Base-by-base conservation (phyloP, 306 rosid species). In the Sindora glabra region DNA sequence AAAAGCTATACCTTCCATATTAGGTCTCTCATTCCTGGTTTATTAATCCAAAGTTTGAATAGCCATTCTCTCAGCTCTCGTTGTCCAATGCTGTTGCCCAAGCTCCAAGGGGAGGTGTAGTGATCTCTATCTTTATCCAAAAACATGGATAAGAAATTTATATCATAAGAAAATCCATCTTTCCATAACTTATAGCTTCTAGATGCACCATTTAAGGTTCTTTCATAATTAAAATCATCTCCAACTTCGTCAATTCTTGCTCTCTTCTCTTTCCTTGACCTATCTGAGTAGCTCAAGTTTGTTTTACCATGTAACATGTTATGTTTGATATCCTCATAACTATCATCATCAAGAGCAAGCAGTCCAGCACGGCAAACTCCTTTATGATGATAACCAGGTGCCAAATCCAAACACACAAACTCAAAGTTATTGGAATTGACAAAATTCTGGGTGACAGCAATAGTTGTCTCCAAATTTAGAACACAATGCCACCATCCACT, bases 401-500 rank as follows among this genome's bases (percentile, higher is more conserved):
- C 95, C 99, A 92, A 80, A 67, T 92, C 99, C 84, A 92, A 86
- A 66, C 99, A 92, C 38, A 84, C 94, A 82, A 80, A 92, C 73
- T 92, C 95, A 0, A 92, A 92, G 78, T 92, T 92, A 74, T 74
- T 80, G 56, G 85, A 63, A 80, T 89, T 92, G 56, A 71, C 99
- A 76, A 79, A 92, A 71, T 92, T 92, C 70, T 92, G 99, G 10
- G 99, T 92, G 68, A 92, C 86, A 53, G 99, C 99, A 55, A 92
- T 77, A 59, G 95, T 86, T 57, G 95, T 74, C 71, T 92, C 99
- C 77, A 92, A 77, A 74, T 92, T 92, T 66, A 92, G 67, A 73
- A 92, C 94, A 80, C 96, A 86, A 74, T 92, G 99, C 95, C 96
- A 92, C 99, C 99, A 92, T 75, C 96, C 99, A 76, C 96, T 92